phyloP scores from a whole-genome alignment of 2,329 filamentous ascomycete species.

The Rhinocladiella similis region DNA sequence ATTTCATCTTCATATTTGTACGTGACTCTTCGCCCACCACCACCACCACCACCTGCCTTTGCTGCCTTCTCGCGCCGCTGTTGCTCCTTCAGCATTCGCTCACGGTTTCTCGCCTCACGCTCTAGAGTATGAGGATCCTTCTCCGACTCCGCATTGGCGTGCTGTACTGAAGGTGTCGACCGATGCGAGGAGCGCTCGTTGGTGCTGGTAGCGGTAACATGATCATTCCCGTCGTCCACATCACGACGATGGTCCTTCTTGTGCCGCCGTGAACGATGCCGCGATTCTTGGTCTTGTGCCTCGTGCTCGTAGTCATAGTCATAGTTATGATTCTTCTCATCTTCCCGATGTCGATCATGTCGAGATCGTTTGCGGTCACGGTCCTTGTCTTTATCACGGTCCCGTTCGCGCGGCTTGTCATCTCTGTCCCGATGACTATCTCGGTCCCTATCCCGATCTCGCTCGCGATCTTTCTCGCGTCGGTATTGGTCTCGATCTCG shows the following conservation, averaged over 20 bases:
- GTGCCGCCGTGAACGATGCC: constrained; percentile 37
- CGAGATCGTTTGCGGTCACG: constrained; percentile 31
- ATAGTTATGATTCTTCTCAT: constrained; percentile 20
- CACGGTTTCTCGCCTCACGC: constrained; percentile 65
- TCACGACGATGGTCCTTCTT: constrained; percentile 36
- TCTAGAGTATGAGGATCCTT: constrained; percentile 69
- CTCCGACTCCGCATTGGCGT: constrained; percentile 10
- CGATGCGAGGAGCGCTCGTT: constrained; percentile 28
- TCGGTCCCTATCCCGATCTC: constrained; percentile 21
- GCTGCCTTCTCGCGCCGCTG: constrained; percentile 63
- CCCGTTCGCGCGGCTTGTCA: constrained; percentile 27
- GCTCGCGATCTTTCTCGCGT: constrained; percentile 11
- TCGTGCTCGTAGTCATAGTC: constrained; percentile 24
- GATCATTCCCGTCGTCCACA: constrained; percentile 26
- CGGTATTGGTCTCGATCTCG: constrained; percentile 22
- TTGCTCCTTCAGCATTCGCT: constrained; percentile 64
- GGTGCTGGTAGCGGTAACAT: constrained; percentile 4
- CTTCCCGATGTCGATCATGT: constrained; percentile 39
- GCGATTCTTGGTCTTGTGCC: constrained; percentile 26
- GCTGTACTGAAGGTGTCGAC: constrained; percentile 13
- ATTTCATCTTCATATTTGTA: constrained; percentile 54
- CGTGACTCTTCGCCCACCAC: constrained; percentile 40
- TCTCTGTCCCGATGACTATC: constrained; percentile 16
- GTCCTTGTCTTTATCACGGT: constrained; percentile 22
- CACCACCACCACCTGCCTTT: constrained; percentile 9